These are phyloP conservation scores for Rhododendron williamsianum DNA, from an alignment of 148 eudicot species.

Conservation along the genomic window DNA sequence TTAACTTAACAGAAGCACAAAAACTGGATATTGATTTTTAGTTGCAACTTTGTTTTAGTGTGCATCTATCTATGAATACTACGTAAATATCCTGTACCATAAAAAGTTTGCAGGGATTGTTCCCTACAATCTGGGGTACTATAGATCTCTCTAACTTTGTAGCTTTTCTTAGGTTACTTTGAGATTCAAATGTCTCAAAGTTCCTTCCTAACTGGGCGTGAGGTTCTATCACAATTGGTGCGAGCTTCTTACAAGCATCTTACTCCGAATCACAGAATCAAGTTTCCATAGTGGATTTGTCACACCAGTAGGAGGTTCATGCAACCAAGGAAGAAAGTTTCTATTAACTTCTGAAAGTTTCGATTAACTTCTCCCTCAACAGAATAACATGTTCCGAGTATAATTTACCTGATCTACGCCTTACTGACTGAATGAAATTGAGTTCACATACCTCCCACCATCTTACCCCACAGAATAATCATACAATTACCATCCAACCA, in stretches of 20 bases:
- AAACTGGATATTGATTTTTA: not conserved
- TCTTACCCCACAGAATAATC: not conserved
- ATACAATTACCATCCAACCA: not conserved
- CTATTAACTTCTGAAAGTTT: not conserved
- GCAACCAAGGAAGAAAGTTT: not conserved
- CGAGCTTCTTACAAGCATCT: no score
- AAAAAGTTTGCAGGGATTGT: not conserved
- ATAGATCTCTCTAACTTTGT: no score
- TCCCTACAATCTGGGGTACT: not conserved
- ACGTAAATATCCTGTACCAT: not conserved
- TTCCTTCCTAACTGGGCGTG: no score
- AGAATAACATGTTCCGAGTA: not conserved
- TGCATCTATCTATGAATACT: not conserved
- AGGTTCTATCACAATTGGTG: no score
- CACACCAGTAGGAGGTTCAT: not conserved
- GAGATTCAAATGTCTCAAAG: no score
- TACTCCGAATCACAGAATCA: no score
- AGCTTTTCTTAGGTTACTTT: no score
- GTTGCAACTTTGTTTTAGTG: not conserved
- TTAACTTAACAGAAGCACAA: not conserved
- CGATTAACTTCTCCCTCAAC: not conserved
- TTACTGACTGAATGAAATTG: not conserved
- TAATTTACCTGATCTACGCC: not conserved
- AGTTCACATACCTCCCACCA: not conserved
- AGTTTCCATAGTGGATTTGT: not conserved